A percentile compares a stretch with the other conserved stretches of the same genome.
These are phyloP conservation scores for Boletus coccyginus DNA, from an alignment of 768 basidiomycete genomes.

Conservation along the genomic window DNA sequence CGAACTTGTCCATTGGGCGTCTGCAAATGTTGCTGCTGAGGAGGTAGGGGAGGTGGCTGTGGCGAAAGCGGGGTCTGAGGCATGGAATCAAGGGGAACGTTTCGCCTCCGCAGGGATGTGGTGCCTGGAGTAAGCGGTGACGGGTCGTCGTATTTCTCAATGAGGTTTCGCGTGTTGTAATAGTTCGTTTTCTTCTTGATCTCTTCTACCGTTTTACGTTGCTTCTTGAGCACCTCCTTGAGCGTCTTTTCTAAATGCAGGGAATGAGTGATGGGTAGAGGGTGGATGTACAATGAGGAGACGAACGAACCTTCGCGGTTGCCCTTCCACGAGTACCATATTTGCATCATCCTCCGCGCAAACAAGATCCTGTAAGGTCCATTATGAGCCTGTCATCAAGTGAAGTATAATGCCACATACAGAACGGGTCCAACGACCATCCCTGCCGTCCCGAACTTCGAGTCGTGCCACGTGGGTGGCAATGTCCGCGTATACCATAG, in stretches of 20 bases:
- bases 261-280: not conserved
- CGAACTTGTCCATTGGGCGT: conserved; percentile 23
- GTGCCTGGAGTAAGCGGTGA: conserved; percentile 27
- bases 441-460: conserved; percentile 38
- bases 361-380: conserved; percentile 58
- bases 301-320: conserved; percentile 65
- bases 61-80: conserved; percentile 34
- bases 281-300: not conserved
- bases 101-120: conserved; percentile 44
- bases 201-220: conserved; percentile 85
- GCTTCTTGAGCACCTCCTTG: conserved; percentile 67
- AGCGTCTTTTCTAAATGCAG: conserved; percentile 68
- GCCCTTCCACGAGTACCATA: conserved; percentile 80
- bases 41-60: conserved; percentile 18
- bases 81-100: conserved; percentile 28
- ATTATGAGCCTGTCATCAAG: not conserved
- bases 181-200: conserved; percentile 98
- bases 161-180: conserved; percentile 83
- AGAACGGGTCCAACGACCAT: conserved; percentile 74
- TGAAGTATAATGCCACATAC: conserved; percentile 45
- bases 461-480: conserved; percentile 35
- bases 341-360: conserved; percentile 74
- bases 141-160: conserved; percentile 85
- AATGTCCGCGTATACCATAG: conserved; percentile 69
- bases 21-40: conserved; percentile 14